These are phyloP conservation scores for Aureobasidium sp. DNA, from an alignment of 2,329 filamentous ascomycete genomes.

Conservation along the genomic window DNA sequence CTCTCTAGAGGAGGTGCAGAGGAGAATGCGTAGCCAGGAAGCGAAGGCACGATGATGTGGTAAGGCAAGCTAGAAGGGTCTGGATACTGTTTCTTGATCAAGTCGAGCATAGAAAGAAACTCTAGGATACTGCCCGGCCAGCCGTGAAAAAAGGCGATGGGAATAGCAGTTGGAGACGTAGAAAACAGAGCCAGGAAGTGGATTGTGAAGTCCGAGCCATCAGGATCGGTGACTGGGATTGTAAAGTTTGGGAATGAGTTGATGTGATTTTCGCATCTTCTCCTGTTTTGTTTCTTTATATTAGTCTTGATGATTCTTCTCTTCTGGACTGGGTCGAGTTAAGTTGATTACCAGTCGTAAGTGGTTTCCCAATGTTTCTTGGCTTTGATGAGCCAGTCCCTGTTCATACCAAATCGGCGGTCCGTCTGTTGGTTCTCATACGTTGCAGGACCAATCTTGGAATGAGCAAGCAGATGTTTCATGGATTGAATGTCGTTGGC, in stretches of 20 bases:
- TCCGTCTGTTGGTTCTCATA: constrained; percentile 41
- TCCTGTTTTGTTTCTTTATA: constrained; percentile 15
- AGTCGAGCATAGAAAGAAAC: constrained; percentile 43
- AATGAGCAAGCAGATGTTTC: constrained; percentile 37
- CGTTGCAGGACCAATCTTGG: constrained; percentile 39
- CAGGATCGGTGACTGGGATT: constrained; percentile 31
- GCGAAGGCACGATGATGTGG: constrained; percentile 47
- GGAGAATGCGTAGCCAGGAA: constrained; percentile 48
- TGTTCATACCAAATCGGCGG: constrained; percentile 36
- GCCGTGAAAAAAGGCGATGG: constrained; percentile 45
- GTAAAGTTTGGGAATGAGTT: constrained; percentile 46
- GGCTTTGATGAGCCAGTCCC: constrained; percentile 37
- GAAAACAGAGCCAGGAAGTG: constrained; percentile 51
- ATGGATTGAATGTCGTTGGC: constrained; percentile 39
- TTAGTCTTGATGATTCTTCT: background rate
- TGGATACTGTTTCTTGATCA: constrained; percentile 40
- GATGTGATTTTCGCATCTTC: constrained; percentile 32
- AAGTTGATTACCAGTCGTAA: constrained; percentile 24
- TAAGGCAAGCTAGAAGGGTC: constrained; percentile 42
- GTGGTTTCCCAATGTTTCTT: constrained; percentile 27
- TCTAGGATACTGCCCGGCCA: constrained; percentile 47
- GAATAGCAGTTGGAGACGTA: constrained; percentile 38
- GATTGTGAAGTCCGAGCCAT: constrained; percentile 31
- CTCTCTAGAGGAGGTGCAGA: constrained; percentile 37
- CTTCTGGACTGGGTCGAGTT: no score